Percentiles rank a stretch among this genome's conserved stretches.
phyloP scores from a whole-genome alignment of 2,329 filamentous ascomycete genomes.

The Stemphylium vesicarium region DNA sequence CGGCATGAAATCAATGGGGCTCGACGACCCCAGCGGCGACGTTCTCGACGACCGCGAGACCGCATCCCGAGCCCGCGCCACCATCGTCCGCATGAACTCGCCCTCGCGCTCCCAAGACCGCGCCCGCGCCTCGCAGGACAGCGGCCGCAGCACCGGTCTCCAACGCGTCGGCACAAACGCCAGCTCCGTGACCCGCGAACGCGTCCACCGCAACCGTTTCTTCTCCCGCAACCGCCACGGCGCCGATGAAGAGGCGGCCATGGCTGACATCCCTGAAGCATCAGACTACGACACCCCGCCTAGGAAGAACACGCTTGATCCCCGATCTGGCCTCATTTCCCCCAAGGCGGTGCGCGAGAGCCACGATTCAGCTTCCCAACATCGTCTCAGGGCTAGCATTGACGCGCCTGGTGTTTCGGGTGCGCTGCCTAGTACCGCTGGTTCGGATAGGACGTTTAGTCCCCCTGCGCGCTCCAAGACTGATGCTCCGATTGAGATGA shows the following conservation, averaged over 20 bases:
- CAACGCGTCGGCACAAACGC: constrained; percentile 46
- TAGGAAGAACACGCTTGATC: constrained; percentile 43
- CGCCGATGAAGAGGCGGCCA: constrained; percentile 53
- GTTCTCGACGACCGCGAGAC: constrained; percentile 64
- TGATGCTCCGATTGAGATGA: constrained; percentile 43
- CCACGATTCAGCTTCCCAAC: constrained; percentile 19
- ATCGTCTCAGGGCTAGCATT: constrained; percentile 5
- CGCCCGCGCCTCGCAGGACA: constrained; percentile 40
- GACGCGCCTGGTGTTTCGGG: constrained; percentile 27
- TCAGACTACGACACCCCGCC: constrained; percentile 22
- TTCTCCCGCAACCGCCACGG: constrained; percentile 57
- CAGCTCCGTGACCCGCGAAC: constrained; percentile 38
- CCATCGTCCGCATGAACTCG: constrained; percentile 50
- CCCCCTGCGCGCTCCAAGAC: constrained; percentile 35
- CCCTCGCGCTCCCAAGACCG: constrained; percentile 41
- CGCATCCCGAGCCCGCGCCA: constrained; percentile 43
- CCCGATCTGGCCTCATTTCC: constrained; percentile 36
- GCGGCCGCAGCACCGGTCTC: constrained; percentile 41
- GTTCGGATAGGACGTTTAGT: constrained; percentile 30
- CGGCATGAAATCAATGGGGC: constrained; percentile 66
- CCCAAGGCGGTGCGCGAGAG: constrained; percentile 36
- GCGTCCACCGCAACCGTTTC: constrained; percentile 66
- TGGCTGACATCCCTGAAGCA: constrained; percentile 55
- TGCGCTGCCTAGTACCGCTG: constrained; percentile 28
- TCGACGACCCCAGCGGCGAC: constrained; percentile 67